Conservation (phyloP, 768 basidiomycete species). For the Tubosaeta sp. region DNA sequence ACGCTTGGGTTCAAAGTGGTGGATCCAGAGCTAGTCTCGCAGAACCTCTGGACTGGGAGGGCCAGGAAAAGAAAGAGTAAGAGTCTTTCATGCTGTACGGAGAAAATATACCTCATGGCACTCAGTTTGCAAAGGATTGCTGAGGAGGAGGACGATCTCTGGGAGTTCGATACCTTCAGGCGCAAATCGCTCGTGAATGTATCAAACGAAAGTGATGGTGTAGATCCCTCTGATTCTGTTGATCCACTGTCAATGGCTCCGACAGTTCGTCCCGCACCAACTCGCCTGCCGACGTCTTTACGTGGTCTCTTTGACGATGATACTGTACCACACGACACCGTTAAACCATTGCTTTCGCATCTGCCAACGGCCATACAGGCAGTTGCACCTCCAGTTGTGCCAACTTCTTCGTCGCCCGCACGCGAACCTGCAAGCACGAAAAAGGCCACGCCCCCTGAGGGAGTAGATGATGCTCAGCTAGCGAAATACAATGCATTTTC, state of each 20-base stretch:
- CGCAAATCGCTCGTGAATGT: conserved; percentile 33
- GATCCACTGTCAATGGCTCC: conserved; percentile 25
- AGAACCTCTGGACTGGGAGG: conserved; percentile 68
- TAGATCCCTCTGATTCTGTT: conserved; percentile 10
- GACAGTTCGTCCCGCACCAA: conserved; percentile 50
- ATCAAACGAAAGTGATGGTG: conserved; percentile 23
- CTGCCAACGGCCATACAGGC: conserved; percentile 26
- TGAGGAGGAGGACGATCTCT: conserved; percentile 39
- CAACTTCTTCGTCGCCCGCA: conserved; percentile 34
- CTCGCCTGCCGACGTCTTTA: conserved; percentile 69
- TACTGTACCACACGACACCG: conserved; percentile 35
- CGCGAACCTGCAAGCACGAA: conserved; percentile 33
- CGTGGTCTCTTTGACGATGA: conserved; percentile 74
- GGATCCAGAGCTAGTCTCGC: conserved; percentile 77
- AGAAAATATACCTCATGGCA: conserved; percentile 5
- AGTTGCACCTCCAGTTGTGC: conserved; percentile 23
- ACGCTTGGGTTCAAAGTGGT: conserved; percentile 62
- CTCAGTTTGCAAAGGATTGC: conserved; percentile 18
- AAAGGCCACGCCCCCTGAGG: conserved; percentile 29
- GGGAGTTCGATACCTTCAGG: conserved; percentile 77
- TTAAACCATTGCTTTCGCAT: conserved; percentile 37
- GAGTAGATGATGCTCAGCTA: conserved; percentile 37
- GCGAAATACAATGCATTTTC: conserved; percentile 49
- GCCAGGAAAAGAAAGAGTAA: conserved; percentile 57
- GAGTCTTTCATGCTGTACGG: background rate